Base-by-base conservation (phyloP, 257 asterid genomes). In the Thymus mandschuricus region DNA sequence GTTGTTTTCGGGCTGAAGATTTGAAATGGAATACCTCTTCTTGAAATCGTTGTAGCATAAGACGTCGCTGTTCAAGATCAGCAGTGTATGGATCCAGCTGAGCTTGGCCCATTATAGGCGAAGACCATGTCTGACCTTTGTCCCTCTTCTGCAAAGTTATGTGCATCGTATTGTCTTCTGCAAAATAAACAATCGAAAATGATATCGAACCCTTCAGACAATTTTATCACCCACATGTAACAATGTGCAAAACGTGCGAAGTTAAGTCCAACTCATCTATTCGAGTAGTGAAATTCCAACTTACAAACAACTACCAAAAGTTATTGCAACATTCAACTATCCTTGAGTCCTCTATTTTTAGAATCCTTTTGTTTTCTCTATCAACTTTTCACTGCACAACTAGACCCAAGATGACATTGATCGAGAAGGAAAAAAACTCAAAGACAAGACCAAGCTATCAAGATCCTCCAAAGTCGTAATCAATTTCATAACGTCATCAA, bases 1-100 rank as follows among this genome's bases (percentile, higher is more conserved):
- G 27, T 38, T 2, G n/a, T 38, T 35, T 70, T 64, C 4, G 2
- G 4, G 71, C 30, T 31, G 46, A 59, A 67, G 67, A 68, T 44
- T 48, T 68, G 60, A 63, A 43, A 71, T 62, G 52, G 46, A 35
- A 49, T 77, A 95, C 99, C 99, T 92, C 99, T 72, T 92, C 98
- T 71, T 95, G 99, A 81, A 95, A 95, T 61, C 99, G 84, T 82
- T 95, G 92, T 70, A 95, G 96, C 97, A 95, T 95, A 76, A 89
- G 97, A 34, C 97, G 90, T 82, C 85, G 92, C 77, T 95, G 98
- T 81, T 94, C 99, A 71, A 89, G 86, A 81, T 92, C 97, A 1
- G 93, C 83, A 50, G 95, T 13, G 67, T 84, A 86, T 44, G 98
- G 92, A 84, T 95, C 98, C 78, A 95, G 85, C 80, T 88, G 89